Base-by-base conservation (phyloP, 129 eudicot species). In the Flaveria robusta region DNA sequence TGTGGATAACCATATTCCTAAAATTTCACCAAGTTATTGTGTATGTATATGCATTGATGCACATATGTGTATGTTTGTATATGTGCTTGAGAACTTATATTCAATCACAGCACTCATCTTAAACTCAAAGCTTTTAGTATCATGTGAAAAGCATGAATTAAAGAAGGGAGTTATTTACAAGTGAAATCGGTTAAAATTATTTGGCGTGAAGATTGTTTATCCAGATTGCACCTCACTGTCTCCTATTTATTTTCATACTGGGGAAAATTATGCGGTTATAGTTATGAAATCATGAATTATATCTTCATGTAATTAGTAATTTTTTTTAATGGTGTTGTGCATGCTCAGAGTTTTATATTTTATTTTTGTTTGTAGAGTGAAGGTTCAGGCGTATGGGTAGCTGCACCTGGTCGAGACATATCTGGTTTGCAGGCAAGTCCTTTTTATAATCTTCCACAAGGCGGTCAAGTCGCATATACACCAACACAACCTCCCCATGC, bases 381-480 rank as follows among this genome's bases (percentile, higher is more conserved):
- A 83, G 92, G 96, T 70, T 50, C 90, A 5, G 92, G 90, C 8
- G 85, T 90, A 58, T 93, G 98, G 98, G 75, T 84, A 43, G 72
- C 92, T 51, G 78, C 85, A 24, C 92, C 89, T 12, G 88, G 89
- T 72, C 76, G 95, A 58, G 98, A 93, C 79, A 81, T 93, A 39
- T 82, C 96, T 63, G 86, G 92, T 83, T 71, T 90, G 76, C 96
- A 81, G 46, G 87, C 83, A 13, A 87, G 79, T 76, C 74, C 96
- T 27, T 90, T 84, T 71, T 93, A 90, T 87, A 90, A 88, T 78
- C 85, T 90, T 49, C 87, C 98, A 39, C 98, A 93, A 77, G 89
- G 95, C 24, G 89, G 95, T 69, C 98, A 90, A 71, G 86, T 93
- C 81, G 86, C 90, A 79, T 93, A 81, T 22, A 27, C 88, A n/a